Base-by-base conservation (phyloP, 768 basidiomycete genomes). In the Lepiota brunneoincarnata region DNA sequence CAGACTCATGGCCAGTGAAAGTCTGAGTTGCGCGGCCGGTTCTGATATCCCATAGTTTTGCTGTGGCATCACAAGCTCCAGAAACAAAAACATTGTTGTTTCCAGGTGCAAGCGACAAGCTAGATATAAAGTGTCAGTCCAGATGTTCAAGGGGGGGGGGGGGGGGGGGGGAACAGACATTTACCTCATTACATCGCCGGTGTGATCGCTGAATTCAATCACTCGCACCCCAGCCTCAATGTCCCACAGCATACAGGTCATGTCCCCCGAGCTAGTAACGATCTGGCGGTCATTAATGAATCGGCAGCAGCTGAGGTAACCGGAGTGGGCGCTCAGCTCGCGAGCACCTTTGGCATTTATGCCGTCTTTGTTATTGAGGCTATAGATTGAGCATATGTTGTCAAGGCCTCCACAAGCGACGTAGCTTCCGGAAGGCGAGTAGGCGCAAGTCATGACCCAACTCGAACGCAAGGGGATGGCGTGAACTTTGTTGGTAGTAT, bases 191-290 rank as follows among this genome's bases (percentile, higher is more conserved):
- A 99, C 96, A 75, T 99, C 96, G 39, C 97, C 96, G 14, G 97
- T 98, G 68, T 99, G 96, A 72, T 99, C 96, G 66, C 91, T 97
- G 71, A 99, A 99, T 74, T 98, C 97, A 63, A 96, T 90, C n/a
- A 95, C 90, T 58, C 96, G 78, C 1, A 96, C 93, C 59, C 96
- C 97, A 21, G 93, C 93, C 72, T 99, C 96, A 56, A 99, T 93
- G 72, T 99, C 96, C 96, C 97, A 99, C 24, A 98, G 81, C 95
- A 99, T 98, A 71, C 96, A 99, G 28, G 96, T 97, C 96, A 99
- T 99, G 69, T 99, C 96, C 51, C 96, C 96, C 31, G 95, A 98
- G 63, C 85, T 88, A 34, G 96, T 99, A 58, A 99, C 89, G 64
- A 99, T 99, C 78, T 99, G 96, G 49, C 96, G 83, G 73, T 99